Base-by-base conservation (phyloP, 1,284 basidiomycete genomes). In the Microbotryum saponariae region DNA sequence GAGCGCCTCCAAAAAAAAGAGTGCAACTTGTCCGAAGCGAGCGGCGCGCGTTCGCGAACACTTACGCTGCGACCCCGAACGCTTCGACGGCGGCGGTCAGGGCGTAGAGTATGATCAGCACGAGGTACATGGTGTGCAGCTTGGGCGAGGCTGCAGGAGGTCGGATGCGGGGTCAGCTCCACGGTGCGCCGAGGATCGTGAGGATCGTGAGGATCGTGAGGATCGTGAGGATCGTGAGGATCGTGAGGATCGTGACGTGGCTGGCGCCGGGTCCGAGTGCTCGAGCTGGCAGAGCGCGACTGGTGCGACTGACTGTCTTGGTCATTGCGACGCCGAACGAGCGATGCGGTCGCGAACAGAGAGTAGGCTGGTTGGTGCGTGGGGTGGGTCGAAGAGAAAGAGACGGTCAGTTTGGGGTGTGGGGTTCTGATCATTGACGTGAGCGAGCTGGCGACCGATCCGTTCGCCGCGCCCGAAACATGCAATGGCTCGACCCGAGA, bases 81-180 rank as follows among this genome's bases (percentile, higher is more conserved):
- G 49, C 44, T 21, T 68, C 67, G 46, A 62, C 50, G 33, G 51
- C 66, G 21, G 56, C 56, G 21, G 20, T 33, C n/a, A 57, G 49
- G 56, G 49, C 51, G 57, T 64, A 68, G 42, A 68, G 62, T 23
- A 64, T 47, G n/a, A 56, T 60, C 45, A 68, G 44, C 25, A 54
- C 57, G 51, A 68, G 47, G 56, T 66, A 64, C 42, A 66, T 29
- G 7, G 47, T 49, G 8, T 55, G 14, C 47, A 68, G 14, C 20
- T 33, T 55, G 46, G 54, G 6, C 21, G 57, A 21, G 25, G 50
- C 42, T 25, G 53, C 6, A 16, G 18, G 21, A 10, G 54, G 29
- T 9, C 33, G 12, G 49, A 51, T 12, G 10, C 20, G n/a, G 14
- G 29, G 33, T 20, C 21, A 9, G 16, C 14, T 18, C 0, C 2